Conservation (phyloP, 495 filamentous ascomycete genomes). For the Corynascus novoguineensis region DNA sequence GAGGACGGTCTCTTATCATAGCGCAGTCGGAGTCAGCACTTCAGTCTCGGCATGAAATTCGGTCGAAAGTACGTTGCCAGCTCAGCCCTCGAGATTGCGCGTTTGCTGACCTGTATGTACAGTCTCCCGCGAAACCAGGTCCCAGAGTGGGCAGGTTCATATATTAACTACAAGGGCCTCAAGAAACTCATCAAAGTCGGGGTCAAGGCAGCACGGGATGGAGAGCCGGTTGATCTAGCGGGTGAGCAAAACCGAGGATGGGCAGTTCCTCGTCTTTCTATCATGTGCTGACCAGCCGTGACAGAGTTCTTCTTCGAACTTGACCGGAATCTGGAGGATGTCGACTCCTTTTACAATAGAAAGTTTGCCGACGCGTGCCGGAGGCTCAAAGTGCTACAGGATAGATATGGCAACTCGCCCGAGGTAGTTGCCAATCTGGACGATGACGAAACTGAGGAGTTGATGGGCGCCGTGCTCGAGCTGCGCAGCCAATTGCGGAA, state of each 20-base stretch:
- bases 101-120: constrained; percentile 15
- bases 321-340: constrained; percentile 92
- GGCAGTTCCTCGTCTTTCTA: not conserved
- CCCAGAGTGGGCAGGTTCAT: constrained; percentile 87
- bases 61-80: constrained; percentile 55
- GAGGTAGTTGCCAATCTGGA: constrained; percentile 48
- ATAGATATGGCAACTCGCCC: constrained; percentile 65
- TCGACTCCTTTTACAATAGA: constrained; percentile 93
- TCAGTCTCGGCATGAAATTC: constrained; percentile 62
- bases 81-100: no score
- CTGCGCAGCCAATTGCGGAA: constrained; percentile 81
- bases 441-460: constrained; percentile 77
- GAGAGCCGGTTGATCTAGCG: constrained; percentile 74
- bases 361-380: constrained; percentile 79
- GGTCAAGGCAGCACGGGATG: constrained; percentile 55
- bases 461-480: constrained; percentile 83
- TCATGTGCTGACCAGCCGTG: constrained; percentile 10
- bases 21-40: not conserved
- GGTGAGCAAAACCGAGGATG: constrained; percentile 31
- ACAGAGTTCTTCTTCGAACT: constrained; percentile 90
- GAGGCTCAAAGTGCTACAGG: constrained; percentile 75
- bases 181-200: constrained; percentile 90
- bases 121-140: constrained; percentile 90
- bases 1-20: no score
- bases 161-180: constrained; percentile 93